Evolutionary conservation across 176 grass and related monocot genomes (phyloP), one percentile per base, ranked within the genome.

Genomic region (Bromus sterilis): DNA sequence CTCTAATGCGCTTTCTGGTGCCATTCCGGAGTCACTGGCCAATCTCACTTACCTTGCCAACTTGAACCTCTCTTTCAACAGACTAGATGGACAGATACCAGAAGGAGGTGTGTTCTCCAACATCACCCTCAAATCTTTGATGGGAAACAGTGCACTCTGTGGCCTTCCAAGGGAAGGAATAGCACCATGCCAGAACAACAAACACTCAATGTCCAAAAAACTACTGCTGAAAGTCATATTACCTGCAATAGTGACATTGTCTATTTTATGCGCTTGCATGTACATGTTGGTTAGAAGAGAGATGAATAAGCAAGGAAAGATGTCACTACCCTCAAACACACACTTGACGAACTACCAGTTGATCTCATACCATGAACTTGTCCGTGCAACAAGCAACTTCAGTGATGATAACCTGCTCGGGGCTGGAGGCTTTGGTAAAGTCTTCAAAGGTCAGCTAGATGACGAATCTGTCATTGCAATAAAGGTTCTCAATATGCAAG

Each of bases 51-150:
- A 37, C 13, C 74, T 76, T 37, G 8, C 12, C 51, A 39, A 37
- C 74, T 9, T 76, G 20, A 76, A 76, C 34, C 74, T 76, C 51
- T 76, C 74, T 26, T 76, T 76, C 13, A 76, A 76, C n/a, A 58
- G n/a, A 11, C 51, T 76, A 26, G 33, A 58, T 37, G 74, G 74
- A 2, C 21, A 76, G 74, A 55, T 75, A 83, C 86, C 79, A 72
- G 65, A 42, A 83, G 74, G 80, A 7, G 86, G 86, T 2, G 57
- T 75, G 21, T 88, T 88, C 67, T 79, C 75, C 70, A 86, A 86
- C 39, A 85, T 89, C 56, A 89, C 72, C 18, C 21, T 82, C 16
- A 18, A 66, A 78, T 89, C 83, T 41, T 86, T 86, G 39, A 89
- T 82, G 83, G 88, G 88, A 12, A 89, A 89, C 2, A 72, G 25